Percentiles rank a stretch among this genome's conserved stretches.
These are phyloP conservation scores for Mycena galopus DNA, from an alignment of 768 basidiomycete species.

Conservation along the genomic window DNA sequence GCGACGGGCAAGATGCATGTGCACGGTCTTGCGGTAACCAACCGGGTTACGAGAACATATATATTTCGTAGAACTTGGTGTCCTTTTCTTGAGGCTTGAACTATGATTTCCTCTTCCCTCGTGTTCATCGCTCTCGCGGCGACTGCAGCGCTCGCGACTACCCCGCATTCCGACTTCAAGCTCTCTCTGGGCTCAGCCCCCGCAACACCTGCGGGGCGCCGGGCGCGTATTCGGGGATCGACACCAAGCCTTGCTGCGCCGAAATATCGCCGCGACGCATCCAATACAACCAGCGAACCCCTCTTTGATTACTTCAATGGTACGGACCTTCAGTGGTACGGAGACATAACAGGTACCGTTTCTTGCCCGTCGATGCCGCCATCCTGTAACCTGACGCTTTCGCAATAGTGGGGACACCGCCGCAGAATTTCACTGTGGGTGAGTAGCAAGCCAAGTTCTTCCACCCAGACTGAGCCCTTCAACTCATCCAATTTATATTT, in stretches of 20 bases:
- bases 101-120: slow-evolving; percentile 3
- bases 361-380: not conserved
- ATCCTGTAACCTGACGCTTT: not conserved
- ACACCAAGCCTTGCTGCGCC: not conserved
- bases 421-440: slow-evolving; percentile 38
- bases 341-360: slow-evolving; percentile 21
- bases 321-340: slow-evolving; percentile 41
- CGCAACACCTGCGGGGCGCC: not conserved
- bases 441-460: not conserved
- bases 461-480: too few species aligned
- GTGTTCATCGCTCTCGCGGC: not conserved
- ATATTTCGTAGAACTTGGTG: too few species aligned
- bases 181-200: too few species aligned
- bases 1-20: too few species aligned
- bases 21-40: too few species aligned
- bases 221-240: not conserved
- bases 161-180: too few species aligned
- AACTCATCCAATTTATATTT: not conserved
- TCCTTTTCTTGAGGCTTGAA: not conserved
- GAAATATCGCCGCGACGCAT: not conserved
- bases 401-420: slow-evolving; percentile 39
- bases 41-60: too few species aligned
- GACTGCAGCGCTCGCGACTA: not conserved
- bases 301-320: slow-evolving; percentile 39
- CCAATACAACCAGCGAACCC: slow-evolving; percentile 11